Base-by-base conservation (phyloP, 1,284 basidiomycete genomes). In the Apiotrichum sp. region DNA sequence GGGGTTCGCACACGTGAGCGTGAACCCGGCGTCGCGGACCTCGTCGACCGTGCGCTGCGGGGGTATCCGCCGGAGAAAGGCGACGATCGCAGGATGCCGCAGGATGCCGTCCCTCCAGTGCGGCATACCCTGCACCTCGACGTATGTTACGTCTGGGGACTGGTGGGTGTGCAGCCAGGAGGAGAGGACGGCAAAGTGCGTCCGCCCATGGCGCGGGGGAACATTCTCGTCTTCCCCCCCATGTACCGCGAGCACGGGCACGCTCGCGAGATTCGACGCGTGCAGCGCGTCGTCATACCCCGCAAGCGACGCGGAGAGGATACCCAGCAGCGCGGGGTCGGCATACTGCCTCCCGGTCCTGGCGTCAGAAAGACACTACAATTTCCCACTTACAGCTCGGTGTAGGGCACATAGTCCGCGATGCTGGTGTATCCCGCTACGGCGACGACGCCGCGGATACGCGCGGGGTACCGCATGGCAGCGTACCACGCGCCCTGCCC, bases 401-500 rank as follows among this genome's bases (percentile, higher is more conserved):
- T 81, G 68, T 86, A 82, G 0, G 88, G 82, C 0, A 93, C 82
- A 64, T 95, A 95, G 45, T 87, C 80, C 62, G 91, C 87, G 2
- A 90, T 88, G 65, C 89, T 93, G 65, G 88, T 82, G 69, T 87
- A 92, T 1, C 79, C 88, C 10, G 88, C 82, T 0, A 86, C 87
- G 14, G 87, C 82, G 8, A 89, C 76, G 11, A 83, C 86, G 85
- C 74, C 90, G 3, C 85, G 68, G 1, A 90, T 81, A 40, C 82
- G 79, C 69, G 93, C 90, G 0, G 91, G 89, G 68, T 82, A 88
- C 55, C 86, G 80, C 31, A 83, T 81, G 1, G 87, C 83, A 5
- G 86, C 68, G 69, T 90, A 85, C 87, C 89, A 92, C 3, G 86
- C 80, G 0, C 92, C 92, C 73, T 95, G 92, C 3, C 91, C 92